These are phyloP conservation scores for Beverwykella pulmonaria DNA, from an alignment of 495 filamentous ascomycete genomes.

Conservation along the genomic window DNA sequence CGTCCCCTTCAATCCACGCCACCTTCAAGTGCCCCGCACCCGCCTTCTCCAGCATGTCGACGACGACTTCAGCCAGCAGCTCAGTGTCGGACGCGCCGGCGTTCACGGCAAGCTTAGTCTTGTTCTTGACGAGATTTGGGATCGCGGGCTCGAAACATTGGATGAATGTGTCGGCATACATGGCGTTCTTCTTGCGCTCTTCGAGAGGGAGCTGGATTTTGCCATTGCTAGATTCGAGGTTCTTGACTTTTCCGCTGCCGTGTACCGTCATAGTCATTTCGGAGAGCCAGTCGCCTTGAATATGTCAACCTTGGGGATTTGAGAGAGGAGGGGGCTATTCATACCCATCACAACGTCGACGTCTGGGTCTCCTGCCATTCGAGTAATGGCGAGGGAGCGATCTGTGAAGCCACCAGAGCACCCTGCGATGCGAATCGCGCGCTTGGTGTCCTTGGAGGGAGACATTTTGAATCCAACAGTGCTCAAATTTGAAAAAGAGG, in stretches of 20 bases:
- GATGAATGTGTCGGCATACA: slow-evolving; percentile 35
- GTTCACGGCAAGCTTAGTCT: slow-evolving; percentile 34
- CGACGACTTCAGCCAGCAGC: slow-evolving; percentile 25
- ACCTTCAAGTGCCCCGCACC: slow-evolving; percentile 35
- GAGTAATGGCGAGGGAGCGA: slow-evolving; percentile 24
- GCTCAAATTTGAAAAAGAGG: background rate
- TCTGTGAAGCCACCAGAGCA: slow-evolving; percentile 36
- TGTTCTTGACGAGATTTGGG: slow-evolving; percentile 25
- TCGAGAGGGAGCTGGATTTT: slow-evolving; percentile 23
- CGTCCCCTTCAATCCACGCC: slow-evolving; percentile 37
- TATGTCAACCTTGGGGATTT: background rate
- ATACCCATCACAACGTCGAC: slow-evolving; percentile 35
- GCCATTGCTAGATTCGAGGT: slow-evolving; percentile 7
- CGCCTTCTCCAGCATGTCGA: slow-evolving; percentile 29
- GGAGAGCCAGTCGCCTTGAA: slow-evolving; percentile 36
- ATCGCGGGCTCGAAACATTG: slow-evolving; percentile 37
- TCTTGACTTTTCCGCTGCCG: slow-evolving; percentile 34
- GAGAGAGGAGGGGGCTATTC: background rate
- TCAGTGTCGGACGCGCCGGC: slow-evolving; percentile 33
- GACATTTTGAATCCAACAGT: slow-evolving; percentile 8
- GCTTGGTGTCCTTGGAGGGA: slow-evolving; percentile 23
- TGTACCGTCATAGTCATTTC: slow-evolving; percentile 41
- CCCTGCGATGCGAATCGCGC: slow-evolving; percentile 33
- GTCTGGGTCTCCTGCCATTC: slow-evolving; percentile 34
- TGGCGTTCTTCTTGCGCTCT: slow-evolving; percentile 31